phyloP scores from a whole-genome alignment of 345 rosid genomes.

The Garcia nutans region DNA sequence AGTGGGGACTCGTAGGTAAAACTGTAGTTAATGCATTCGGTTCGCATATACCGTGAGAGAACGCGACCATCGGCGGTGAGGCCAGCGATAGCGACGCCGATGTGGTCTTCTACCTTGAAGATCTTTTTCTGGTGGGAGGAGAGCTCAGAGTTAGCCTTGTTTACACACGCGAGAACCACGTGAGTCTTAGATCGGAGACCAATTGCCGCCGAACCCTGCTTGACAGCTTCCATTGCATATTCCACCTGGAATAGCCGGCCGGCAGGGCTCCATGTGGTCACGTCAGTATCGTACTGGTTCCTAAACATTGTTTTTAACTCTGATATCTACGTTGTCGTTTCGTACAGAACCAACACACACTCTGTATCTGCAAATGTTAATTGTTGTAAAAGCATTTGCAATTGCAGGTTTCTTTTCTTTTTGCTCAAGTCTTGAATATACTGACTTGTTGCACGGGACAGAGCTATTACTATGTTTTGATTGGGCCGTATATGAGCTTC shows the following conservation, averaged over 20 bases:
- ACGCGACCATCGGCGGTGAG: constrained; percentile 99
- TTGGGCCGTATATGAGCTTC: too few species aligned
- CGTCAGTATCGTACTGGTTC: constrained; percentile 98
- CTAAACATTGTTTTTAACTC: constrained; percentile 55
- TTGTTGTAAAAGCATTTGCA: background rate
- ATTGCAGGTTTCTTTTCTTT: constrained; percentile 12
- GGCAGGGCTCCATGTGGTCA: constrained; percentile 98
- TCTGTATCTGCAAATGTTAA: background rate
- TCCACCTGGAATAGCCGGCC: constrained; percentile 96
- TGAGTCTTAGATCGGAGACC: constrained; percentile 98
- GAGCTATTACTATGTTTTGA: background rate
- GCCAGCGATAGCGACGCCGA: constrained; percentile 95
- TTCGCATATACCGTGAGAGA: constrained; percentile 90
- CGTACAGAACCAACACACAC: background rate
- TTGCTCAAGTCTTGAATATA: background rate
- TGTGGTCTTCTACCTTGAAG: constrained; percentile 97
- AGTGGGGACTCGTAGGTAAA: constrained; percentile 94
- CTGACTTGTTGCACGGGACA: constrained; percentile 8
- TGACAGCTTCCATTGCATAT: constrained; percentile 99
- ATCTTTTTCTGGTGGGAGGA: constrained; percentile 98
- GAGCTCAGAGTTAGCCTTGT: constrained; percentile 89
- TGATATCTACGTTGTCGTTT: constrained; percentile 13
- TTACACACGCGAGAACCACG: constrained; percentile 85
- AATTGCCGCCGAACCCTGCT: constrained; percentile 98
- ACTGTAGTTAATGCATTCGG: constrained; percentile 82